phyloP scores from a whole-genome alignment of 1,284 basidiomycete species.

The Melampsora larici-populina region DNA sequence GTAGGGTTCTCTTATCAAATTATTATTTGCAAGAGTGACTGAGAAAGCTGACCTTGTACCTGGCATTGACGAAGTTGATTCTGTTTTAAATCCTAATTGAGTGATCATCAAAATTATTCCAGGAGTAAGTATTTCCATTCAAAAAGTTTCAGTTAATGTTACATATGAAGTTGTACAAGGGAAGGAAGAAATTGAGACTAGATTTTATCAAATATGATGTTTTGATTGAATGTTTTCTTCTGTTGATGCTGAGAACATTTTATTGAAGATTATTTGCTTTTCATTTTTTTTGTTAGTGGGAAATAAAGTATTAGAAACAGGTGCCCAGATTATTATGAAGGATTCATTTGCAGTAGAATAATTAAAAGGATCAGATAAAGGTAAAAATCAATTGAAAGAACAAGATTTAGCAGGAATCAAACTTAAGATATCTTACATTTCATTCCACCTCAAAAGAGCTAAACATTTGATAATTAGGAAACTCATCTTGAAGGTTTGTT shows the following conservation, averaged over 20 bases:
- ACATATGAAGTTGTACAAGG: conserved; percentile 32
- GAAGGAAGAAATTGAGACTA: neutral
- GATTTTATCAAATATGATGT: neutral
- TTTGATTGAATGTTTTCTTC: neutral
- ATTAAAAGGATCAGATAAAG: too few relatives aligned
- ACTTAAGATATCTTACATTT: too few relatives aligned
- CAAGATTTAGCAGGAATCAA: too few relatives aligned
- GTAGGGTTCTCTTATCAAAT: conserved; percentile 31
- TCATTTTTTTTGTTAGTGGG: conserved; percentile 13
- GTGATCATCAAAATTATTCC: conserved; percentile 29
- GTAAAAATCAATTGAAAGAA: too few relatives aligned
- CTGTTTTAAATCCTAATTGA: neutral
- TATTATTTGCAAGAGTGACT: too few relatives aligned
- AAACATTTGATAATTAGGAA: too few relatives aligned
- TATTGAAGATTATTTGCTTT: too few relatives aligned
- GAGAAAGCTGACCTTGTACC: too few relatives aligned
- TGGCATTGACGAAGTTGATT: too few relatives aligned
- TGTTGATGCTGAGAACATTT: too few relatives aligned
- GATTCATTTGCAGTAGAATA: conserved; percentile 39
- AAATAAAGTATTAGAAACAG: neutral
- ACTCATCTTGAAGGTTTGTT: too few relatives aligned
- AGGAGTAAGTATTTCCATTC: conserved; percentile 28
- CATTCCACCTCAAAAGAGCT: too few relatives aligned
- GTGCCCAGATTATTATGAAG: conserved; percentile 7
- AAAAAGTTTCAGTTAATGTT: conserved; percentile 9